Evolutionary conservation across 768 basidiomycete species (phyloP).

Genomic region (Hericium coralloides): DNA sequence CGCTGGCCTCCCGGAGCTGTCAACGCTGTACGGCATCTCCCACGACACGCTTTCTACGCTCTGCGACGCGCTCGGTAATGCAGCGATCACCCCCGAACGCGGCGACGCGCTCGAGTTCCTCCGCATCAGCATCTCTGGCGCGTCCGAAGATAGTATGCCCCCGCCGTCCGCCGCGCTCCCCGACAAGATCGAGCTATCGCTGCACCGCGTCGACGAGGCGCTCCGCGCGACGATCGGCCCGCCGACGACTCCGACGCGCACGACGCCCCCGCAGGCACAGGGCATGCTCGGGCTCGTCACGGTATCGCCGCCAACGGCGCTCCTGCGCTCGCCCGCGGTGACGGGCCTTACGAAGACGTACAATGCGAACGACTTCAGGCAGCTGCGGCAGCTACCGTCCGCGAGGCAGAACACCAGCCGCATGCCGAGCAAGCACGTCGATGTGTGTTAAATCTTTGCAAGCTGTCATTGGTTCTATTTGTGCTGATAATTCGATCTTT

Average conservation of each 20-base stretch:
- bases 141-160: slow-evolving; percentile 11
- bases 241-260: slow-evolving; percentile 49
- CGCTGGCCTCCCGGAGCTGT: slow-evolving; percentile 34
- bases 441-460: slow-evolving; percentile 34
- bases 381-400: slow-evolving; percentile 56
- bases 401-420: slow-evolving; percentile 79
- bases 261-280: slow-evolving; percentile 26
- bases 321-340: slow-evolving; percentile 62
- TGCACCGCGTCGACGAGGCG: slow-evolving; percentile 39
- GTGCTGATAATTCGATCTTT: not conserved
- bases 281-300: slow-evolving; percentile 55
- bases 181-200: slow-evolving; percentile 17
- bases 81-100: slow-evolving; percentile 20
- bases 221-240: slow-evolving; percentile 30
- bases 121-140: slow-evolving; percentile 22
- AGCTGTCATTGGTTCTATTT: too few species aligned
- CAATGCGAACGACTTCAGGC: slow-evolving; percentile 71
- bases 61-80: slow-evolving; percentile 28
- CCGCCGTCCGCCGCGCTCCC: not conserved
- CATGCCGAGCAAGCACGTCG: slow-evolving; percentile 78
- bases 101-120: slow-evolving; percentile 24
- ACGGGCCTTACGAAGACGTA: slow-evolving; percentile 82
- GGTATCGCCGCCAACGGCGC: slow-evolving; percentile 60
- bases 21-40: slow-evolving; percentile 41
- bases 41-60: slow-evolving; percentile 37